phyloP scores from a whole-genome alignment of 2,329 filamentous ascomycete species.

The Escovopsis weberi region DNA sequence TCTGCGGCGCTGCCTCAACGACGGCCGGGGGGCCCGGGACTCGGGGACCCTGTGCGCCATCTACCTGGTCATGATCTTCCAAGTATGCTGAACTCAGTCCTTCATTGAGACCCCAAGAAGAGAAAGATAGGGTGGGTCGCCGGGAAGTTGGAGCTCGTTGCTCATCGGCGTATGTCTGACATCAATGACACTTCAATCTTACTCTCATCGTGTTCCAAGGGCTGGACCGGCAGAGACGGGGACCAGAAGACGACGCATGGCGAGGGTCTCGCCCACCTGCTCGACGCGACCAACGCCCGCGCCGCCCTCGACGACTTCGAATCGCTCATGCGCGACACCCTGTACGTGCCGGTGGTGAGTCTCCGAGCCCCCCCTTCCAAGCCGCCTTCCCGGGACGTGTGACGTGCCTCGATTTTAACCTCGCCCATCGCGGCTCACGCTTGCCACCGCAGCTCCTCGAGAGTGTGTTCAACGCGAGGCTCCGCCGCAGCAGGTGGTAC shows the following conservation, averaged over 20 bases:
- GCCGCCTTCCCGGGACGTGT: no score
- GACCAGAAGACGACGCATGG: constrained; percentile 15
- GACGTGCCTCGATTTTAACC: neutral
- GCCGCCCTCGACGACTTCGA: constrained; percentile 15
- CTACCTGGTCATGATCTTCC: constrained; percentile 22
- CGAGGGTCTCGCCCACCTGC: constrained; percentile 17
- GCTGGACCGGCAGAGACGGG: constrained; percentile 16
- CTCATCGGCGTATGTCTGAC: neutral
- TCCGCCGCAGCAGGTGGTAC: constrained; percentile 13
- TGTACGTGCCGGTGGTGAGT: constrained; percentile 19
- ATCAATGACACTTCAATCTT: no score
- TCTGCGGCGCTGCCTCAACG: constrained; percentile 13
- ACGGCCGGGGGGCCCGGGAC: constrained; percentile 14
- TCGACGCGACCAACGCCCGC: constrained; percentile 13
- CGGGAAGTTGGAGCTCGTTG: neutral
- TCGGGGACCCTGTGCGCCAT: constrained; percentile 22
- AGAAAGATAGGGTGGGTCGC: no score
- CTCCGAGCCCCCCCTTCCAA: neutral
- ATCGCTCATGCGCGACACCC: constrained; percentile 14
- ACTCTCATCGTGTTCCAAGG: constrained; percentile 6
- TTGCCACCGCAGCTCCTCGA: constrained; percentile 15
- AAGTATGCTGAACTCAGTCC: constrained; percentile 10
- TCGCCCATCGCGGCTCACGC: neutral
- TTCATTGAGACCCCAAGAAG: no score
- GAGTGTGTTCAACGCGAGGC: constrained; percentile 15